These are phyloP conservation scores for Suhomyces guaymorum DNA, from an alignment of 1,139 yeast genomes.

Conservation along the genomic window DNA sequence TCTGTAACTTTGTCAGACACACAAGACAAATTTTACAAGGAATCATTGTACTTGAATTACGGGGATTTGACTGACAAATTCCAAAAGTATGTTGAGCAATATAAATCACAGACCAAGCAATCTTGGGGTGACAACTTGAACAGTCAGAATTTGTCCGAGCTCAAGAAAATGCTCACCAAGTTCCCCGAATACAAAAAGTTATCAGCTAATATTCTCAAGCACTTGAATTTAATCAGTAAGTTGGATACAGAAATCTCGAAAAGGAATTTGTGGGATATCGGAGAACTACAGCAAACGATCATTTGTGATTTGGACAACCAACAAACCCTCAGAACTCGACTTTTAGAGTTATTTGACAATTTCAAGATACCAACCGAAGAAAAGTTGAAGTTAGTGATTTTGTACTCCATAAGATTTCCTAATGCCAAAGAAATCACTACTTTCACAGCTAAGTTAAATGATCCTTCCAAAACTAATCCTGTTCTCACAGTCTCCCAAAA, in stretches of 20 bases:
- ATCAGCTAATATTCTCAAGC: constrained; percentile 89
- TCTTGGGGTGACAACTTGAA: constrained; percentile 56
- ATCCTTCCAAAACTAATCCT: constrained; percentile 30
- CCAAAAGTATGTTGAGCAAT: constrained; percentile 80
- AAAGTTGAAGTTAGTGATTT: constrained; percentile 56
- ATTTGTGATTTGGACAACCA: constrained; percentile 58
- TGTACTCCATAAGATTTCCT: constrained; percentile 69
- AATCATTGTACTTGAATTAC: constrained; percentile 83
- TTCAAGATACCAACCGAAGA: constrained; percentile 27
- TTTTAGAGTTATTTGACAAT: constrained; percentile 31
- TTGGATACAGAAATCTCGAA: constrained; percentile 66
- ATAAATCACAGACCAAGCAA: constrained; percentile 77
- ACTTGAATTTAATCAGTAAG: constrained; percentile 85
- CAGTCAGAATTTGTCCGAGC: constrained; percentile 75
- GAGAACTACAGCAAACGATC: constrained; percentile 86
- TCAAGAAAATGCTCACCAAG: constrained; percentile 86
- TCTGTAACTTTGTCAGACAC: constrained; percentile 52
- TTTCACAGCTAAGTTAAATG: constrained; percentile 30
- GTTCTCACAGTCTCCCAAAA: constrained; percentile 37
- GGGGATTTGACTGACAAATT: constrained; percentile 93
- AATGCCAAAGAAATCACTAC: constrained; percentile 25
- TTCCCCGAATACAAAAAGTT: constrained; percentile 91
- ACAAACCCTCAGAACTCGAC: constrained; percentile 26
- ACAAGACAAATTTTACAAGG: constrained; percentile 75
- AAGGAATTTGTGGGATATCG: constrained; percentile 74